phyloP scores from a whole-genome alignment of 2,329 filamentous ascomycete species.

The Tolypocladium nubicola region DNA sequence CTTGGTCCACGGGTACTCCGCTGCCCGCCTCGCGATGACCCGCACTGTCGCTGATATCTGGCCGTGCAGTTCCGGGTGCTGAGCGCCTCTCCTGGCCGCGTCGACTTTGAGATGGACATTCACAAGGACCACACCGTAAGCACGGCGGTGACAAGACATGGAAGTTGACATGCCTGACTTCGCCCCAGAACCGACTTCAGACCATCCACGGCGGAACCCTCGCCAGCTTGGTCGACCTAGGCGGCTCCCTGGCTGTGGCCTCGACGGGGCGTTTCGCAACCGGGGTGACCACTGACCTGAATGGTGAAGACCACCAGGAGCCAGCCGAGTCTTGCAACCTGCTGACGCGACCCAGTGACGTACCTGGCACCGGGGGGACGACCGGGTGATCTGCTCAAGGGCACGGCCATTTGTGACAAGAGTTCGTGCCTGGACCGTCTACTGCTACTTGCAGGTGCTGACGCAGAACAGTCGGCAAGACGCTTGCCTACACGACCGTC shows the following conservation, averaged over 20 bases:
- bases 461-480: constrained; percentile 46
- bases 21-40: not conserved
- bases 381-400: constrained; percentile 44
- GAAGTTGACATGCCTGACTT: not conserved
- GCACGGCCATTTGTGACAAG: constrained; percentile 49
- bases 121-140: constrained; percentile 63
- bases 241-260: constrained; percentile 54
- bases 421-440: constrained; percentile 28
- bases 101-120: constrained; percentile 69
- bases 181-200: constrained; percentile 56
- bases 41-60: not conserved
- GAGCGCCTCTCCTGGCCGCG: constrained; percentile 52
- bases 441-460: not conserved
- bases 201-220: constrained; percentile 73
- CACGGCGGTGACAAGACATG: not conserved
- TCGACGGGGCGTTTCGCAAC: constrained; percentile 53
- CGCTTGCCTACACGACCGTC: constrained; percentile 49
- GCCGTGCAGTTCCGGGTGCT: constrained; percentile 52
- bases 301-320: constrained; percentile 29
- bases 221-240: constrained; percentile 61
- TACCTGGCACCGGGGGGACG: constrained; percentile 50
- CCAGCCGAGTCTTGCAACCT: not conserved
- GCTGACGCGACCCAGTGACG: constrained; percentile 35
- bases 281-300: constrained; percentile 55
- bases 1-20: constrained; percentile 15